A percentile compares a stretch with the other conserved stretches of the same genome.
Conservation (phyloP, 148 eudicot genomes). For the Chenopodium album region DNA sequence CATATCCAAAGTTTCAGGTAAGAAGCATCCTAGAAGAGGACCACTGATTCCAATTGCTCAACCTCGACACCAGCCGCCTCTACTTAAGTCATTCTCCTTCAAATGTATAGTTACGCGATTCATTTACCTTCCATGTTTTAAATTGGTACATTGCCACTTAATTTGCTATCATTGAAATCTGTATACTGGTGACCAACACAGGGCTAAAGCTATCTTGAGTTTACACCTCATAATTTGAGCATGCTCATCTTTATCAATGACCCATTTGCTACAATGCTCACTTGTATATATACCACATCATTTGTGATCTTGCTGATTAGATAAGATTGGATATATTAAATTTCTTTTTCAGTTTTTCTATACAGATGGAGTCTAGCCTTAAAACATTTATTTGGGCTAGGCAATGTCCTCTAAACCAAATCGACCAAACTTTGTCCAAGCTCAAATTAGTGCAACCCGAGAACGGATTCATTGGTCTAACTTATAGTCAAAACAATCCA, state of each 20-base stretch:
- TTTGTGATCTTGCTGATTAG: neutral
- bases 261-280: neutral
- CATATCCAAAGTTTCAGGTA: conserved; percentile 87
- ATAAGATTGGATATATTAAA: neutral
- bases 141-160: neutral
- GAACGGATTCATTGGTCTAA: neutral
- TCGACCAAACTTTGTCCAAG: neutral
- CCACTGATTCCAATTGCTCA: conserved; percentile 97
- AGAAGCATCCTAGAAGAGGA: conserved; percentile 97
- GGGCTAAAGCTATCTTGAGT: neutral
- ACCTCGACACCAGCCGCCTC: conserved; percentile 41
- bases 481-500: no score
- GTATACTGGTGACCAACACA: neutral
- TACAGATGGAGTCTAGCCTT: no score
- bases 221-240: neutral
- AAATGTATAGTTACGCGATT: neutral
- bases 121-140: neutral
- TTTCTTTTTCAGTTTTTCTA: no score
- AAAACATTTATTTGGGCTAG: neutral
- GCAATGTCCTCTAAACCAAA: neutral
- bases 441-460: neutral
- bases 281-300: neutral
- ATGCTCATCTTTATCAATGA: neutral
- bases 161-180: neutral
- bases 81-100: conserved; percentile 9